These are phyloP conservation scores for Orbilia blumenaviensis DNA, from an alignment of 2,329 filamentous ascomycete species.

Conservation along the genomic window DNA sequence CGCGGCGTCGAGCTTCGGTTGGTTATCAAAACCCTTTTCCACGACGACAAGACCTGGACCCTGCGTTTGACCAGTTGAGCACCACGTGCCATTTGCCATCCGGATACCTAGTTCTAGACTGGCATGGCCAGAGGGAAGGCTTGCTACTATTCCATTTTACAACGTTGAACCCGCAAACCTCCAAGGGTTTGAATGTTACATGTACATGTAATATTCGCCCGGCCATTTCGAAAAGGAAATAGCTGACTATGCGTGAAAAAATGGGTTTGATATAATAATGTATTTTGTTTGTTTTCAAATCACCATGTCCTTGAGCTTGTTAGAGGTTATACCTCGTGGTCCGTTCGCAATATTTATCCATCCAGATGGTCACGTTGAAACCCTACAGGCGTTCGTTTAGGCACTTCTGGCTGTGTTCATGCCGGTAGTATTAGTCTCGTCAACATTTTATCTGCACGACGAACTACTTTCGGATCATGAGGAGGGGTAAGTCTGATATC, in stretches of 20 bases:
- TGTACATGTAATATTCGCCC: background rate
- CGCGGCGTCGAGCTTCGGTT: background rate
- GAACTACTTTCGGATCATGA: conserved; percentile 13
- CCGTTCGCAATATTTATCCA: conserved; percentile 13
- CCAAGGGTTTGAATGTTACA: background rate
- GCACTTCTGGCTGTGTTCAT: conserved; percentile 2
- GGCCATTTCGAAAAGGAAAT: background rate
- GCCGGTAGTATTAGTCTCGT: conserved; percentile 18
- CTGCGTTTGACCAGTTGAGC: conserved; percentile 13
- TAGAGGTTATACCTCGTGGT: conserved; percentile 1
- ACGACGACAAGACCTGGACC: conserved; percentile 12
- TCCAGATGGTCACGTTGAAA: conserved; percentile 10
- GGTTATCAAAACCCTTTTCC: conserved; percentile 2
- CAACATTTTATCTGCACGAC: conserved; percentile 11
- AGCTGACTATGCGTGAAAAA: background rate
- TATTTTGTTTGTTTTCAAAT: background rate
- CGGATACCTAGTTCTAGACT: conserved; percentile 25
- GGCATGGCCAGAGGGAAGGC: background rate
- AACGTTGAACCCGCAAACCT: background rate
- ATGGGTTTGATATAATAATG: background rate
- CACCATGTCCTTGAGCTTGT: background rate
- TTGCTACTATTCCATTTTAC: background rate
- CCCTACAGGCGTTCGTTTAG: conserved; percentile 17
- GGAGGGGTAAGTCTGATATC: conserved; percentile 40
- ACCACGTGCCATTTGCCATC: conserved; percentile 33